phyloP scores from a whole-genome alignment of 306 rosid genomes.

The Fragaria vesca region DNA sequence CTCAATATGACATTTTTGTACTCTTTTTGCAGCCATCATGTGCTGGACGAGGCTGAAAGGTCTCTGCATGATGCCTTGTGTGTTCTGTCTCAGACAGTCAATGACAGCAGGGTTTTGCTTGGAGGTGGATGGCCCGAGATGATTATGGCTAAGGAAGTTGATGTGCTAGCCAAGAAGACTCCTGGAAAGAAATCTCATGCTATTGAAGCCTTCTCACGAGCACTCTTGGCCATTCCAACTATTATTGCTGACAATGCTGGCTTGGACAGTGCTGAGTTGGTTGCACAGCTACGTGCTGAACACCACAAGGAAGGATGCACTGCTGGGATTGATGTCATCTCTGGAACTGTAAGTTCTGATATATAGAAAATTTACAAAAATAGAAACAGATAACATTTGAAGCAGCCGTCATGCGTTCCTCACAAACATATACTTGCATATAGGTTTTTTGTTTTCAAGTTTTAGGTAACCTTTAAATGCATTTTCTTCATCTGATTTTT shows the following conservation, averaged over 20 bases:
- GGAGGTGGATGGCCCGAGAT: conserved; percentile 99
- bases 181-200: conserved; percentile 98
- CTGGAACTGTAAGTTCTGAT: conserved; percentile 73
- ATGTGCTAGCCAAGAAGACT: conserved; percentile 83
- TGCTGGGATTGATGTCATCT: conserved; percentile 89
- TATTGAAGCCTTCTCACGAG: conserved; percentile 89
- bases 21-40: conserved; percentile 71
- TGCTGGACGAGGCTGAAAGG: conserved; percentile 97
- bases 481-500: neutral
- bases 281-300: conserved; percentile 93
- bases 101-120: conserved; percentile 88
- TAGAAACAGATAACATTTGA: neutral
- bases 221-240: conserved; percentile 84
- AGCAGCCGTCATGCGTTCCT: neutral
- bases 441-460: neutral
- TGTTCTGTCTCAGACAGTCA: conserved; percentile 91
- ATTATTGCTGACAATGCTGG: conserved; percentile 98
- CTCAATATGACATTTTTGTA: conserved; percentile 6
- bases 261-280: conserved; percentile 93
- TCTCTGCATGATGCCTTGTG: conserved; percentile 97
- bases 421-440: neutral
- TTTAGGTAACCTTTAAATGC: neutral
- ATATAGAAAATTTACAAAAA: neutral
- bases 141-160: conserved; percentile 92
- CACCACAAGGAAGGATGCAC: conserved; percentile 84